Evolutionary conservation across 305 asterid species (phyloP), one percentile per base, ranked within the genome.

Genomic region (Fraxinus dipetala): DNA sequence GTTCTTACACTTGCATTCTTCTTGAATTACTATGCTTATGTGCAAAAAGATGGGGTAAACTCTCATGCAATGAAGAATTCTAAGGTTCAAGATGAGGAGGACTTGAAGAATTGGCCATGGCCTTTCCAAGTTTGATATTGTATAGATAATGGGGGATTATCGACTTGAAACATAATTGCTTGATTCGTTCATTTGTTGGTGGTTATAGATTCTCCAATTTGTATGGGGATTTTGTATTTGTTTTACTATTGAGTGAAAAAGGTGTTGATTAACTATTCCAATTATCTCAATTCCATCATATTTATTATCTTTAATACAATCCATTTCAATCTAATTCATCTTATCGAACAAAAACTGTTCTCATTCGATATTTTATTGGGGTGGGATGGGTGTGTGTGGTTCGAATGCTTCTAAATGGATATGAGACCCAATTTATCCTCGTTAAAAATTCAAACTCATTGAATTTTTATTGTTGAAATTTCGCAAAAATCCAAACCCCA

Each of bases 81-180:
- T 2, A 88, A 88, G 77, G 87, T 89, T 82, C 89, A 87, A 79
- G 93, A 90, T 82, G 97, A 92, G 11, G 97, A 90, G 14, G 97
- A 93, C 82, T 76, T 92, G 89, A 95, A 92, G 92, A 91, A 81
- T 76, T 92, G 92, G 97, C 98, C 98, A n/a, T 92, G 97, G 97
- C 99, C 97, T n/a, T 91, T 91, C 73, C 95, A 91, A 88, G 98
- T 95, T 43, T 92, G 82, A 81, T 45, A 22, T 69, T 22, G 72
- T 72, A 9, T 3, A 14, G 76, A 72, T 14, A 36, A 87, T 83
- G 85, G 81, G 74, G 76, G 48, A 11, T 80, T 81, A 83, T 87
- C 90, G 83, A 84, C 84, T 79, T 59, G 63, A 79, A 30, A 61
- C 54, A 79, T 24, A 65, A 54, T 30, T 51, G 14, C 6, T 75